phyloP scores from a whole-genome alignment of 495 filamentous ascomycete species.

The Talaromyces nanjingensis region DNA sequence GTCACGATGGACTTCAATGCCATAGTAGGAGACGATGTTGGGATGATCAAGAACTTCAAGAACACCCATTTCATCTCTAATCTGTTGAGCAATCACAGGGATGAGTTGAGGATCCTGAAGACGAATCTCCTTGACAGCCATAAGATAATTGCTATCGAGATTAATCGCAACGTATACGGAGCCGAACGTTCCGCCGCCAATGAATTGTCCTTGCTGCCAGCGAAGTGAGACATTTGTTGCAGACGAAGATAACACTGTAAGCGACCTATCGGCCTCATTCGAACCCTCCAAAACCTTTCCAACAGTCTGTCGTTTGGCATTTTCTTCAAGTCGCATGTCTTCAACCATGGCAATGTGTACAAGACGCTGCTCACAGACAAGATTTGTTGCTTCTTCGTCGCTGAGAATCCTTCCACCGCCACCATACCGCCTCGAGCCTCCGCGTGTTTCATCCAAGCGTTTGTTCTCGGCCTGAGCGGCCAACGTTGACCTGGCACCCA shows the following conservation, averaged over 20 bases:
- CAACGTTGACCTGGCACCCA: constrained; percentile 88
- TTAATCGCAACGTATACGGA: constrained; percentile 97
- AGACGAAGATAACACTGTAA: constrained; percentile 87
- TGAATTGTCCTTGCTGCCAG: constrained; percentile 97
- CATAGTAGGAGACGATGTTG: constrained; percentile 95
- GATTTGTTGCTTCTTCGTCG: constrained; percentile 73
- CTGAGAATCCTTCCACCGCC: constrained; percentile 70
- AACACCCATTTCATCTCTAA: constrained; percentile 95
- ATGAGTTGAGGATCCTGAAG: constrained; percentile 95
- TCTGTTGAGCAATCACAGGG: constrained; percentile 84
- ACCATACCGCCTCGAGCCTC: constrained; percentile 65
- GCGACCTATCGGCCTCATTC: constrained; percentile 89
- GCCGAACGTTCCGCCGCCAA: constrained; percentile 94
- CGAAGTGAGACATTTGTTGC: constrained; percentile 90
- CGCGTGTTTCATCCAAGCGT: constrained; percentile 64
- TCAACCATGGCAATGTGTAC: constrained; percentile 68
- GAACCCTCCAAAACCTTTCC: constrained; percentile 87
- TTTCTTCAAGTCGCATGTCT: constrained; percentile 64
- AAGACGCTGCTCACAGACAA: constrained; percentile 67
- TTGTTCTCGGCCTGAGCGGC: constrained; percentile 89
- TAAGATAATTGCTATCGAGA: constrained; percentile 86
- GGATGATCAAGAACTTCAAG: constrained; percentile 92
- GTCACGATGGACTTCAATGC: constrained; percentile 95
- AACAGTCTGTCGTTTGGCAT: constrained; percentile 82
- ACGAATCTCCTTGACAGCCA: constrained; percentile 98